A percentile compares a stretch with the other conserved stretches of the same genome.
Conservation (phyloP, 768 basidiomycete species). For the Hygrocybe punicea region DNA sequence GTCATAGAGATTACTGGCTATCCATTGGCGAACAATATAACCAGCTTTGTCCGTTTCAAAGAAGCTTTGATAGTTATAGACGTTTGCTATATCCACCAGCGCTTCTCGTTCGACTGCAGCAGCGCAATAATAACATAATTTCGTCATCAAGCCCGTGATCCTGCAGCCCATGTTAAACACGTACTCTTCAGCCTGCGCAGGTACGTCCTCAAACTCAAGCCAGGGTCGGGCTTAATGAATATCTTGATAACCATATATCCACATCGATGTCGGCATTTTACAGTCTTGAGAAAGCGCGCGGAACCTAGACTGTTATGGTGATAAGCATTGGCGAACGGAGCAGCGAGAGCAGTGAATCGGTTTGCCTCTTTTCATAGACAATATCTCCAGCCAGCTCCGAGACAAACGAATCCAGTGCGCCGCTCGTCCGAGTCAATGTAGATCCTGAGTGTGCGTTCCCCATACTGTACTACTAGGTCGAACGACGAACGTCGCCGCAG, state of each 20-base stretch:
- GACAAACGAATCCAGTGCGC: constrained; percentile 87
- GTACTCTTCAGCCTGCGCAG: constrained; percentile 74
- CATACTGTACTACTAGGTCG: too few relatives aligned
- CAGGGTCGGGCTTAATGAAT: constrained; percentile 91
- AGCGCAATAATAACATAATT: neutral
- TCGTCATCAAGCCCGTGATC: neutral
- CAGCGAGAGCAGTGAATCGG: neutral
- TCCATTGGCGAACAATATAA: constrained; percentile 92
- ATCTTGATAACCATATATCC: constrained; percentile 90
- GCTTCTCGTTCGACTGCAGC: constrained; percentile 78
- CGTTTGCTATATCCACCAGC: constrained; percentile 78
- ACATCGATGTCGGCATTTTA: constrained; percentile 80
- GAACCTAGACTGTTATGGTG: constrained; percentile 53
- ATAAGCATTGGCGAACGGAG: neutral
- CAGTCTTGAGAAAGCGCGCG: constrained; percentile 77
- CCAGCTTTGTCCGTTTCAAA: constrained; percentile 96
- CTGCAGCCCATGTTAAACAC: constrained; percentile 1
- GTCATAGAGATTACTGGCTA: constrained; percentile 92
- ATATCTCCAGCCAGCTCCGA: constrained; percentile 84
- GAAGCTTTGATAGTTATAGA: constrained; percentile 84
- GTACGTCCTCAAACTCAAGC: constrained; percentile 70
- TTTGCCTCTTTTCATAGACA: constrained; percentile 87
- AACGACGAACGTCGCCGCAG: too few relatives aligned
- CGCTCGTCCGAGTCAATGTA: constrained; percentile 66
- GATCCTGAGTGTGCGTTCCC: constrained; percentile 75